Percentiles rank a stretch among this genome's conserved stretches.
phyloP scores from a whole-genome alignment of 2,329 filamentous ascomycete species.

The Lecanoromycetidae sp. region DNA sequence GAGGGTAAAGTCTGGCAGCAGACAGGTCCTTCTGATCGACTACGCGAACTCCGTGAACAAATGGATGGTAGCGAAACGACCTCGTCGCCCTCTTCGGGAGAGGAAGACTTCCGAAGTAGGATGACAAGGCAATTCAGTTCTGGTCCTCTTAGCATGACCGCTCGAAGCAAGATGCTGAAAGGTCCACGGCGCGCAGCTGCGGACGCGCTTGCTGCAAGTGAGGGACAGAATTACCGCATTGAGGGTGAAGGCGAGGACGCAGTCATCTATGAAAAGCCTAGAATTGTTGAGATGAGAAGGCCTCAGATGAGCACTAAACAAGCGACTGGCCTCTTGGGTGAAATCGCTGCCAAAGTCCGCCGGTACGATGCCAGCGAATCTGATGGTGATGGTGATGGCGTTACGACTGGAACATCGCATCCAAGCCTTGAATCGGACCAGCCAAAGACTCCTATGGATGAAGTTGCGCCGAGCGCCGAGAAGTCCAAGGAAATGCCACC shows the following conservation, averaged over 20 bases:
- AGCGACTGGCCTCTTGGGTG: slow-evolving; percentile 53
- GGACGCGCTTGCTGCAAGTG: slow-evolving; percentile 27
- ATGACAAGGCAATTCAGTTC: slow-evolving; percentile 55
- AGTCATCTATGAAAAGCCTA: slow-evolving; percentile 64
- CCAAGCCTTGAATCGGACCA: slow-evolving; percentile 60
- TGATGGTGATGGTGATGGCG: slow-evolving; percentile 46
- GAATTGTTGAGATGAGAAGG: slow-evolving; percentile 64
- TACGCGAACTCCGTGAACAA: slow-evolving; percentile 82
- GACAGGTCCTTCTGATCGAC: slow-evolving; percentile 75
- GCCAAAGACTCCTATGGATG: slow-evolving; percentile 54
- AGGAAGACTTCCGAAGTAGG: slow-evolving; percentile 35
- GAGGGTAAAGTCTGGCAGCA: slow-evolving; percentile 88
- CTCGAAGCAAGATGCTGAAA: slow-evolving; percentile 41
- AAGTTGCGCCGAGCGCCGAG: slow-evolving; percentile 30
- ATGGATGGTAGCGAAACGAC: slow-evolving; percentile 63
- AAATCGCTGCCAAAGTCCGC: slow-evolving; percentile 67
- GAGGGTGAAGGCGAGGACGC: slow-evolving; percentile 47
- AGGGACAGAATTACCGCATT: slow-evolving; percentile 39
- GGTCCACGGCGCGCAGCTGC: slow-evolving; percentile 29
- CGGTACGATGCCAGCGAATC: slow-evolving; percentile 61
- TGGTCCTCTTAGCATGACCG: slow-evolving; percentile 61
- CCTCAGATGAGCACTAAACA: slow-evolving; percentile 52
- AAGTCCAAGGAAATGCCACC: slow-evolving; percentile 10
- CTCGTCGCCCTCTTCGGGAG: no score
- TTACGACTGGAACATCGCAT: slow-evolving; percentile 63